phyloP scores from a whole-genome alignment of 2,329 filamentous ascomycete species.

The Nemania abortiva region DNA sequence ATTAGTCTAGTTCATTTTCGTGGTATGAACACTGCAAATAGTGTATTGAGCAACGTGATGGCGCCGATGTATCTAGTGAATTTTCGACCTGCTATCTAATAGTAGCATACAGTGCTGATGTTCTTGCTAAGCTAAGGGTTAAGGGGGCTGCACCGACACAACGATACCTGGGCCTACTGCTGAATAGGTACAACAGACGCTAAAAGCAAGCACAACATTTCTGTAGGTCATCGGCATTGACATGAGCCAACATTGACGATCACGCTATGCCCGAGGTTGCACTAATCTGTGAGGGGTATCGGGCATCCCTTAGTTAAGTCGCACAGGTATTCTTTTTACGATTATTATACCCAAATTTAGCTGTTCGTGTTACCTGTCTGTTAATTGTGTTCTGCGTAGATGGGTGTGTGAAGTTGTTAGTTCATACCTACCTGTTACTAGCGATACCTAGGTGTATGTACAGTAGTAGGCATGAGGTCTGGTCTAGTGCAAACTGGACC shows the following conservation, averaged over 20 bases:
- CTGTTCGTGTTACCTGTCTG: background rate
- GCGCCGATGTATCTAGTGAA: background rate
- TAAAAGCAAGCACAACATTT: background rate
- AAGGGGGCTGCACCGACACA: background rate
- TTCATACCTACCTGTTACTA: background rate
- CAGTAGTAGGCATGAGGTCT: background rate
- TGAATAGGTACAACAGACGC: background rate
- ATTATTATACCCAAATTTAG: background rate
- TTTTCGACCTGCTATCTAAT: background rate
- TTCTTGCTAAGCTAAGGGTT: background rate
- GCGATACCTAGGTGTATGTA: background rate
- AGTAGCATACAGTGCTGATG: background rate
- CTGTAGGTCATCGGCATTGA: conserved; percentile 4
- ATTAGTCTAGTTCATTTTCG: background rate
- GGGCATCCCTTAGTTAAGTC: background rate
- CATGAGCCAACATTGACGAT: background rate
- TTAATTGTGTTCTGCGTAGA: background rate
- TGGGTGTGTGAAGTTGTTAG: background rate
- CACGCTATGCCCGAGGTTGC: background rate
- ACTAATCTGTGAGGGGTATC: background rate
- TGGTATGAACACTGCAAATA: background rate
- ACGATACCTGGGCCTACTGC: background rate
- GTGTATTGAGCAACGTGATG: background rate
- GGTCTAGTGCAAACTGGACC: too few species aligned
- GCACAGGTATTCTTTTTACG: background rate